A percentile compares a stretch with the other conserved stretches of the same genome.
Evolutionary conservation across 2,329 filamentous ascomycete species (phyloP).

Genomic region (Fusarium nisikadoi): DNA sequence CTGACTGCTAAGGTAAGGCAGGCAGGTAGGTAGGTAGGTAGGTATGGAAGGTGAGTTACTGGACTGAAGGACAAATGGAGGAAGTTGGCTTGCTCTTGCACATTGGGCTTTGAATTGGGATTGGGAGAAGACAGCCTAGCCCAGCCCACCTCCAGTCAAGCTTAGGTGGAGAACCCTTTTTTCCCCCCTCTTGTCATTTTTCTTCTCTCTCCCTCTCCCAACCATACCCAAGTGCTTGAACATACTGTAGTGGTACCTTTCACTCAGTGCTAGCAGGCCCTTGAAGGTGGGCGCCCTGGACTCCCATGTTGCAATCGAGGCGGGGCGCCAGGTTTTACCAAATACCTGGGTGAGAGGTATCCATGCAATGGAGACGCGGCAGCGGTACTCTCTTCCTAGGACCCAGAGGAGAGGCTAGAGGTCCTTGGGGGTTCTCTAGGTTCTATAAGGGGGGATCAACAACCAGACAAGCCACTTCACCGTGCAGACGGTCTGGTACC

Average conservation of each 20-base stretch:
- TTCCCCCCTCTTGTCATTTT: constrained; percentile 5
- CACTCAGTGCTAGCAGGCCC: constrained; percentile 30
- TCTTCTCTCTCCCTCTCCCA: constrained; percentile 2
- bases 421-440: constrained; percentile 24
- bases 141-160: constrained; percentile 19
- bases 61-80: constrained; percentile 6
- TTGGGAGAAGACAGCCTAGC: constrained; percentile 20
- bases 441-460: constrained; percentile 12
- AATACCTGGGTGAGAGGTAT: constrained; percentile 38
- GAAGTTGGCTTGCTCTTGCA: constrained; percentile 24
- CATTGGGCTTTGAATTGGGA: constrained; percentile 20
- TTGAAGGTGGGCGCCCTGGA: constrained; percentile 26
- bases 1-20: neutral
- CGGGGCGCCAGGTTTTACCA: constrained; percentile 39
- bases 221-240: constrained; percentile 25
- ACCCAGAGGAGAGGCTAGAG: constrained; percentile 29
- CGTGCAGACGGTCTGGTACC: constrained; percentile 24
- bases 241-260: constrained; percentile 20
- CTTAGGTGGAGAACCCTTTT: constrained; percentile 34
- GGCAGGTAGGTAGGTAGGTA: neutral
- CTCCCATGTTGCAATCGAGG: constrained; percentile 27
- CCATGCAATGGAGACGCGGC: constrained; percentile 36
- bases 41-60: neutral
- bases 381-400: constrained; percentile 34
- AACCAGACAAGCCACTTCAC: constrained; percentile 35